These are phyloP conservation scores for Fusarium sp. DNA, from an alignment of 2,329 filamentous ascomycete genomes.

Conservation along the genomic window DNA sequence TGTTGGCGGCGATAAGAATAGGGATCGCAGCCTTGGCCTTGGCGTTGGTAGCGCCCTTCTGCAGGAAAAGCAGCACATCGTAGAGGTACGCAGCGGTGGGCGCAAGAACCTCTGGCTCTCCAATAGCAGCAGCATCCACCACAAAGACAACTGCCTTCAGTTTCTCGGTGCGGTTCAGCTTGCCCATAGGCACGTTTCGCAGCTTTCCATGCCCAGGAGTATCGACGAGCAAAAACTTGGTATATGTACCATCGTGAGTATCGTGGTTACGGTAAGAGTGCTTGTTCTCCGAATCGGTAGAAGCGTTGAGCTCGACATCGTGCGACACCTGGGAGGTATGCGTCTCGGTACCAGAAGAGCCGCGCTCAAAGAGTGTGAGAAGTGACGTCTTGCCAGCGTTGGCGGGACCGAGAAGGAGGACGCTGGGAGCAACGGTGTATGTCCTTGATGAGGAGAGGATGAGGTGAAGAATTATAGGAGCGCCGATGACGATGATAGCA, in stretches of 20 bases:
- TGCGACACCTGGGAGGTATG: conserved; percentile 66
- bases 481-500: conserved; percentile 74
- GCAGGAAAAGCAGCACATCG: conserved; percentile 85
- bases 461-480: conserved; percentile 82
- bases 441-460: conserved; percentile 75
- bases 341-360: conserved; percentile 59
- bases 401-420: conserved; percentile 84
- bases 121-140: conserved; percentile 82
- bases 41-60: conserved; percentile 72
- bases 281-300: conserved; percentile 57
- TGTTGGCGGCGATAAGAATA: conserved; percentile 91
- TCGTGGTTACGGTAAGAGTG: conserved; percentile 68
- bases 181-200: conserved; percentile 73
- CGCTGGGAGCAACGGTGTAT: conserved; percentile 76
- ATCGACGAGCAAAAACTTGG: conserved; percentile 82
- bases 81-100: conserved; percentile 88
- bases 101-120: conserved; percentile 69
- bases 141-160: conserved; percentile 85
- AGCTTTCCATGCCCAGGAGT: conserved; percentile 97
- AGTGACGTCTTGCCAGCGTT: conserved; percentile 90
- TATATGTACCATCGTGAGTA: conserved; percentile 66
- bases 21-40: conserved; percentile 64
- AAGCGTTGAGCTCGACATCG: conserved; percentile 66
- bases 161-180: conserved; percentile 58
- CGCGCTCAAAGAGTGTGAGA: conserved; percentile 77